Percentiles rank a stretch among this genome's conserved stretches.
These are phyloP conservation scores for Lavandula angustifolia DNA, from an alignment of 257 asterid genomes.

Conservation along the genomic window DNA sequence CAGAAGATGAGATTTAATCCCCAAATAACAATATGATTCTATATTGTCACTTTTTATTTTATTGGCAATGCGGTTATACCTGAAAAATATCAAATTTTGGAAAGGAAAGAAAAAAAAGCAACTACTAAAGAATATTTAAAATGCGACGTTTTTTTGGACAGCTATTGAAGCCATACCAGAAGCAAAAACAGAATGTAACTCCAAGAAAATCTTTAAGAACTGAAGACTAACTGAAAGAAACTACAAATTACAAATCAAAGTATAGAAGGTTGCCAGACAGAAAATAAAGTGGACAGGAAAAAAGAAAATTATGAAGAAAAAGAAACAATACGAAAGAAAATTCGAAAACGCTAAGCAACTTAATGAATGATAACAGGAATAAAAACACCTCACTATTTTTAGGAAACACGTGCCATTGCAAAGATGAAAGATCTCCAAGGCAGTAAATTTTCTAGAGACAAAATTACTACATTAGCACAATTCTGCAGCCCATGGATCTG, in stretches of 20 bases:
- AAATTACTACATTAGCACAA: not conserved
- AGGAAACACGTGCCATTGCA: not conserved
- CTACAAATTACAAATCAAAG: not conserved
- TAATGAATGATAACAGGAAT: not conserved
- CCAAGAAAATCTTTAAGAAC: not conserved
- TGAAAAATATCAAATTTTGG: not conserved
- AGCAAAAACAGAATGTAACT: not conserved
- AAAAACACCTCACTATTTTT: not conserved
- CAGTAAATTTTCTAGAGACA: not conserved
- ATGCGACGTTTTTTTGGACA: not conserved
- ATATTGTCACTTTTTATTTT: not conserved
- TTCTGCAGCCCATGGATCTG: conserved; percentile 1
- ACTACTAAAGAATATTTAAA: not conserved
- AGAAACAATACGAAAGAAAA: not conserved
- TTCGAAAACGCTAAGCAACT: not conserved
- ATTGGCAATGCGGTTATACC: not conserved
- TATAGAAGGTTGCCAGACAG: not conserved
- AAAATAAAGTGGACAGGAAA: not conserved
- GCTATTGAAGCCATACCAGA: conserved; percentile 8
- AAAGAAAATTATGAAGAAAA: no score
- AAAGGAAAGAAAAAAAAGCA: not conserved
- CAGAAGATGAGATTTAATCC: not conserved
- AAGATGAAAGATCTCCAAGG: not conserved
- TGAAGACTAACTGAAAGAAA: not conserved
- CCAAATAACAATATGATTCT: not conserved